These are phyloP conservation scores for Purpureocillium lavendulum DNA, from an alignment of 2,329 filamentous ascomycete genomes.

Conservation along the genomic window DNA sequence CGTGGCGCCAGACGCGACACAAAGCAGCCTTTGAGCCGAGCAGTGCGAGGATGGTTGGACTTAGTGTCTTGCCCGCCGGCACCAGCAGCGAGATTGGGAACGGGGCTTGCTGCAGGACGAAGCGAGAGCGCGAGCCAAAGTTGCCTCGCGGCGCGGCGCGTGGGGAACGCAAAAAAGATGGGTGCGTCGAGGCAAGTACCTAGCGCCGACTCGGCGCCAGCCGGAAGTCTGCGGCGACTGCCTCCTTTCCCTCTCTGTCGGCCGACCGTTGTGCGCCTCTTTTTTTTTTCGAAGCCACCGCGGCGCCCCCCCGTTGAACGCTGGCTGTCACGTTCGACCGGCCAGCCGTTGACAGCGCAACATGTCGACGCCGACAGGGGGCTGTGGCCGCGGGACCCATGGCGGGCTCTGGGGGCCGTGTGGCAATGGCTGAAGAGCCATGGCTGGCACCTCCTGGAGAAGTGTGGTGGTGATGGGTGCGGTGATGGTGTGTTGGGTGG, in stretches of 20 bases:
- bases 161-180: background rate
- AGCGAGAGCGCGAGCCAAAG: no score
- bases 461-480: background rate
- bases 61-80: no score
- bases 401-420: constrained; percentile 1
- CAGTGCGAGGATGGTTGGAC: background rate
- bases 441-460: background rate
- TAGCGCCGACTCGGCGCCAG: constrained; percentile 2
- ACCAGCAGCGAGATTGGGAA: no score
- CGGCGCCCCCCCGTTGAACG: background rate
- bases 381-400: background rate
- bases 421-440: background rate
- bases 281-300: background rate
- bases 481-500: no score
- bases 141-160: background rate
- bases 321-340: background rate
- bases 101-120: no score
- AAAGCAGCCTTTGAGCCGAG: constrained; percentile 1
- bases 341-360: constrained; percentile 1
- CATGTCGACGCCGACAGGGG: background rate
- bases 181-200: background rate
- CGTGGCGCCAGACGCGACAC: constrained; percentile 3
- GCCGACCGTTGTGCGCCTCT: background rate
- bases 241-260: no score
- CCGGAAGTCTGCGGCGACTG: background rate